Base-by-base conservation (phyloP, 2,329 filamentous ascomycete genomes). In the Microdochium bolleyi region DNA sequence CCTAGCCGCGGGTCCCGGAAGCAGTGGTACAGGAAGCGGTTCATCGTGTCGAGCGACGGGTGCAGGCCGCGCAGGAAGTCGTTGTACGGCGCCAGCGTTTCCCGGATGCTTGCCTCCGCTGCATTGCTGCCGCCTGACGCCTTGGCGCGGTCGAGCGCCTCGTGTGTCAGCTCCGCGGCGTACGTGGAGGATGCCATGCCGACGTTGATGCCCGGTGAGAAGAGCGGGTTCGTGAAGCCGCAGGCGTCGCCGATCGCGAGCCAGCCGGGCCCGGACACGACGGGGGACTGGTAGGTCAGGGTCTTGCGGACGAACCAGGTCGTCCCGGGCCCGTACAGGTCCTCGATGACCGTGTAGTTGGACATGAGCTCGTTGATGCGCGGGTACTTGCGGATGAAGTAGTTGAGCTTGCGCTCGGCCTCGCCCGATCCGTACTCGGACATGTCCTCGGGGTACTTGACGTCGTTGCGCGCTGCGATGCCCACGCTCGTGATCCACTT, bases 161-260 rank as follows among this genome's bases (percentile, higher is more conserved):
- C 10, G 22, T 46, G 48, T n/a, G 59, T 60, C 44, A 56, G 56
- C 52, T 61, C 56, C n/a, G 56, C 58, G 24, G 55, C 56, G 48
- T 50, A 57, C 13, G 53, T 54, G 16, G 54, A 56, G 7, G 56
- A 57, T 16, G 49, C 55, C 53, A 61, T 62, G 21, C 54, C 56
- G 24, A 55, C 59, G 37, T 62, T 64, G 51, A 64, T 65, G 22
- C 62, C 61, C 7, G 62, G 62, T 2, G 62, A 64, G 38, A 55
- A 60, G 10, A 65, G 48, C 2, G 62, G 62, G 49, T 64, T 64
- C 9, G 62, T 65, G 50, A 64, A 64, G 8, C 62, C 62, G 34
- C 54, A 55, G 2, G 62, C 58, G 48, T 65, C 58, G n/a, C 62
- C 62, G 38, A 65, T 60, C 5, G 63, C 63, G 19, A 64, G 24